These are phyloP conservation scores for Amborella trichopoda DNA, from an alignment of 164 flowering plant species.

Conservation along the genomic window DNA sequence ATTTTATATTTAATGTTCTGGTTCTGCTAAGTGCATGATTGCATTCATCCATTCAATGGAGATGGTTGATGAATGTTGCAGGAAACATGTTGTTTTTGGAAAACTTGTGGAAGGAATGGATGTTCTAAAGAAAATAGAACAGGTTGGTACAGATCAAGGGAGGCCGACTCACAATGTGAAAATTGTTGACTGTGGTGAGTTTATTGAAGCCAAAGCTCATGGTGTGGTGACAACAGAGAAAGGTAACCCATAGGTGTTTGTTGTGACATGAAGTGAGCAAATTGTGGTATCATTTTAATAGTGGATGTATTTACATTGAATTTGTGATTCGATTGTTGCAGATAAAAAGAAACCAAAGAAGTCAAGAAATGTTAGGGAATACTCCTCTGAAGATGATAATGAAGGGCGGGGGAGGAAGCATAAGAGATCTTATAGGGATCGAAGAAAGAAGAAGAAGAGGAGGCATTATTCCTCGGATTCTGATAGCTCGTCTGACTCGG, in stretches of 20 bases:
- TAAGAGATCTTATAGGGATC: slow-evolving; percentile 64
- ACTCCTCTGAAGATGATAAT: slow-evolving; percentile 33
- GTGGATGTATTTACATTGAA: too few relatives aligned
- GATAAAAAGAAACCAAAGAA: slow-evolving; percentile 52
- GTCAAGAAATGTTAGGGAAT: slow-evolving; percentile 37
- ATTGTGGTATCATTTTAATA: neutral
- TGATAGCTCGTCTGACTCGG: slow-evolving; percentile 54
- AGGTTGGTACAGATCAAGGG: slow-evolving; percentile 41
- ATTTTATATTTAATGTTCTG: slow-evolving; percentile 1
- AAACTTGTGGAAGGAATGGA: slow-evolving; percentile 74
- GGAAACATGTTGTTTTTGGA: slow-evolving; percentile 84
- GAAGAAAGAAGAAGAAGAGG: slow-evolving; percentile 49
- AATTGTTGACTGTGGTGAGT: slow-evolving; percentile 77
- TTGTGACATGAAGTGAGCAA: neutral
- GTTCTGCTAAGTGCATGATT: too few relatives aligned
- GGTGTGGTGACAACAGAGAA: slow-evolving; percentile 3
- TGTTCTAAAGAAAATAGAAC: slow-evolving; percentile 64
- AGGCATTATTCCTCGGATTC: slow-evolving; percentile 73
- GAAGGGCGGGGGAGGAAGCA: slow-evolving; percentile 44
- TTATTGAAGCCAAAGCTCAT: slow-evolving; percentile 29
- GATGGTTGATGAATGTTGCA: too few relatives aligned
- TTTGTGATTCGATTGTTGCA: too few relatives aligned
- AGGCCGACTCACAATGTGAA: slow-evolving; percentile 67
- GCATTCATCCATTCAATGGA: too few relatives aligned
- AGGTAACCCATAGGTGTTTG: slow-evolving; percentile 1